Percentiles rank a stretch among this genome's conserved stretches.
Conservation (phyloP, 2,329 filamentous ascomycete species). For the Xylariaceae sp. region DNA sequence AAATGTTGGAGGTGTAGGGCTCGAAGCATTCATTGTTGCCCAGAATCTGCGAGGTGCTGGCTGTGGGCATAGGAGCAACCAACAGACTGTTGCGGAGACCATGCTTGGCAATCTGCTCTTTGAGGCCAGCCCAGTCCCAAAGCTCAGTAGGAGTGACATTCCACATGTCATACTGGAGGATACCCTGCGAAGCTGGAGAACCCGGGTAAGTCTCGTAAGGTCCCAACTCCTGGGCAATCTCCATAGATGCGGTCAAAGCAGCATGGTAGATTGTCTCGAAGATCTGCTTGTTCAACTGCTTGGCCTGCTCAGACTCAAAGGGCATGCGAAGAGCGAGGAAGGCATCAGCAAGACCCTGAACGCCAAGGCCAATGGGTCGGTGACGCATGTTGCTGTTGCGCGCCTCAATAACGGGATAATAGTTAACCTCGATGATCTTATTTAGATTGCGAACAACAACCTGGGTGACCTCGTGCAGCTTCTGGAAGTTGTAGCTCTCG, state of each 20-base stretch:
- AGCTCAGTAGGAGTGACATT: constrained; percentile 86
- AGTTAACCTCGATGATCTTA: constrained; percentile 97
- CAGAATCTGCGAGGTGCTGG: constrained; percentile 93
- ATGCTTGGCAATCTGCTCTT: constrained; percentile 86
- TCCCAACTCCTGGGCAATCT: constrained; percentile 78
- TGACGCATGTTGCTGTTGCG: constrained; percentile 96
- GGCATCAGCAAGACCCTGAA: constrained; percentile 94
- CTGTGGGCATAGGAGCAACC: constrained; percentile 96
- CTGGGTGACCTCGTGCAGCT: constrained; percentile 90
- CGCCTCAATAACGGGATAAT: constrained; percentile 95
- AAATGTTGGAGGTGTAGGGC: constrained; percentile 99
- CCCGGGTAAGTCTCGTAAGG: constrained; percentile 88
- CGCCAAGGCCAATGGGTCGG: constrained; percentile 91
- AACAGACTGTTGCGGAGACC: constrained; percentile 94
- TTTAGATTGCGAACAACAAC: constrained; percentile 94
- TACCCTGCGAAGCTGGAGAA: constrained; percentile 88
- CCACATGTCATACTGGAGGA: constrained; percentile 99
- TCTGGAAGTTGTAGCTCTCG: constrained; percentile 89
- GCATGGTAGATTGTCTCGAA: constrained; percentile 99
- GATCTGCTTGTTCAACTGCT: constrained; percentile 93
- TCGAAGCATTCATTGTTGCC: constrained; percentile 99
- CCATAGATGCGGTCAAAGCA: constrained; percentile 81
- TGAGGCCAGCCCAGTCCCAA: constrained; percentile 91
- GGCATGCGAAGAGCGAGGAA: constrained; percentile 96
- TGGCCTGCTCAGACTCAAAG: constrained; percentile 93